These are phyloP conservation scores for Mortierella antarctica DNA, from an alignment of 192 early-diverging fungal species.

Conservation along the genomic window DNA sequence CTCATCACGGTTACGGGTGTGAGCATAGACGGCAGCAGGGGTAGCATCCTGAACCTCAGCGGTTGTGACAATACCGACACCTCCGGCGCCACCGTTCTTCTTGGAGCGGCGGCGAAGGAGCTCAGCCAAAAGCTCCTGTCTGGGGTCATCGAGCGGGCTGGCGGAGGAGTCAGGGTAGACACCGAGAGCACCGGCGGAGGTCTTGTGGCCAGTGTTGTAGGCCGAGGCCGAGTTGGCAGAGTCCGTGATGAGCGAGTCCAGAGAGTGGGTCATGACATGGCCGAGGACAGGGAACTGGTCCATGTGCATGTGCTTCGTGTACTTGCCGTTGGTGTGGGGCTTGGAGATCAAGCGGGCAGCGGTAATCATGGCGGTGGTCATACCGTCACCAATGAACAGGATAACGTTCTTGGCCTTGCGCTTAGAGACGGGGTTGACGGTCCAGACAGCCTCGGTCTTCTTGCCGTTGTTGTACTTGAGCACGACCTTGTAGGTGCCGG, in stretches of 20 bases:
- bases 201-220: conserved; percentile 73
- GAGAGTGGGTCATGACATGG: conserved; percentile 68
- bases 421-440: conserved; percentile 54
- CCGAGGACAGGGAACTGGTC: conserved; percentile 64
- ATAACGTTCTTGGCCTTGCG: conserved; percentile 73
- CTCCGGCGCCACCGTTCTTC: conserved; percentile 58
- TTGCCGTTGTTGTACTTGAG: conserved; percentile 62
- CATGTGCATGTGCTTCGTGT: conserved; percentile 52
- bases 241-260: conserved; percentile 73
- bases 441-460: conserved; percentile 58
- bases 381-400: conserved; percentile 75
- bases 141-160: conserved; percentile 70
- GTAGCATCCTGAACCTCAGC: conserved; percentile 72
- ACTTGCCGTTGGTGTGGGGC: conserved; percentile 69
- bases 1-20: conserved; percentile 67
- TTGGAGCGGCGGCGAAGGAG: conserved; percentile 68
- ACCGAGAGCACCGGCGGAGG: conserved; percentile 63
- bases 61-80: conserved; percentile 75
- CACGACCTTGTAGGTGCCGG: conserved; percentile 62
- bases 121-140: conserved; percentile 69
- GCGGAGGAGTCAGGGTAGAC: conserved; percentile 72
- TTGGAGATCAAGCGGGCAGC: conserved; percentile 70
- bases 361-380: conserved; percentile 67
- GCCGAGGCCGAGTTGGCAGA: conserved; percentile 77
- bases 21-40: conserved; percentile 69